Base-by-base conservation (phyloP, 2,329 filamentous ascomycete species). In the Cladosporium sp. region DNA sequence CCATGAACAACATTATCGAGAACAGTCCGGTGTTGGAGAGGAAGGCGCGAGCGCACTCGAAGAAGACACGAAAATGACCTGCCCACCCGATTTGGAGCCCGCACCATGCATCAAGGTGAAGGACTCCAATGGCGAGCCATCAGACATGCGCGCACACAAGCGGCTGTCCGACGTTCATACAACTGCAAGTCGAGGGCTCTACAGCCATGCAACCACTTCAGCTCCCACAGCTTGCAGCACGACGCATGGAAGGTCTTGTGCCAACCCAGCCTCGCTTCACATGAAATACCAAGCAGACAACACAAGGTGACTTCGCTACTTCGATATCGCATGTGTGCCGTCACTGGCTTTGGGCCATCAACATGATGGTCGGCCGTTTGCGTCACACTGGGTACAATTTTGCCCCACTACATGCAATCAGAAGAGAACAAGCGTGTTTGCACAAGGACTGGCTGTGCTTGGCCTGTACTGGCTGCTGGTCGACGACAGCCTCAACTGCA, bases 401-500 rank as follows among this genome's bases (percentile, higher is more conserved):
- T 11, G n/a, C 40, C 40, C 40, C n/a, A 46, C 40, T 10, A 10
- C 12, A 21, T 46, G 40, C 40, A 46, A 7, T 5, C 6, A 44
- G 37, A 46, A 46, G 40, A 21, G 8, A 3, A 12, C 40, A 3
- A 46, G n/a, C 40, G 2, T 46, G 23, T 10, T 5, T 5, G n/a
- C 40, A 23, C 10, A 21, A 46, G 40, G 8, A 5, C 40, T 12
- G n/a, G n/a, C 7, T 46, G 40, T 46, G n/a, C n/a, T 12, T 46
- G n/a, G n/a, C n/a, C 16, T 46, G n/a, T 3, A 12, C 1, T 46
- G 10, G 40, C 40, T 8, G 26, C 28, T 55, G n/a, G 10, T 29
- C 29, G 52, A 49, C 21, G 60, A 44, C 49, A 10, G 18, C 56
- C 23, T 59, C 56, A 59, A 59, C 56, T 59, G 37, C 56, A 26